These are phyloP conservation scores for Elsinoe australis DNA, from an alignment of 2,329 filamentous ascomycete genomes.

Conservation along the genomic window DNA sequence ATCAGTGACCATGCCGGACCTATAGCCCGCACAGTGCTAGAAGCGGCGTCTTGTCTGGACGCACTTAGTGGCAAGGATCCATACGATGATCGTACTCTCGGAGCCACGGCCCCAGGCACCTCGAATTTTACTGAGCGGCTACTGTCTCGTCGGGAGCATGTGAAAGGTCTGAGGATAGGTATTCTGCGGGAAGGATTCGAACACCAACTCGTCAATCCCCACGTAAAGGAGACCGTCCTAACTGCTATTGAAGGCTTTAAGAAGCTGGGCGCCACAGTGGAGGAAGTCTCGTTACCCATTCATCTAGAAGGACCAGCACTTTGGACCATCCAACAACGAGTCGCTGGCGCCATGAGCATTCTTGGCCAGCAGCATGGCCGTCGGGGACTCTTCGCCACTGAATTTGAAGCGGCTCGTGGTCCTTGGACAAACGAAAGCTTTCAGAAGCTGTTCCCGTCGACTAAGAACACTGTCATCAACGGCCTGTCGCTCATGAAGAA, in stretches of 20 bases:
- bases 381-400: conserved; percentile 43
- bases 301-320: conserved; percentile 44
- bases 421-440: not conserved
- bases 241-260: conserved; percentile 37
- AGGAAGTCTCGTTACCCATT: conserved; percentile 45
- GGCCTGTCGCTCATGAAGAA: conserved; percentile 41
- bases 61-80: conserved; percentile 44
- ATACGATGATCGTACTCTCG: conserved; percentile 38
- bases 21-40: conserved; percentile 38
- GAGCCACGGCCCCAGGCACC: conserved; percentile 26
- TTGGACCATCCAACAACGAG: conserved; percentile 42
- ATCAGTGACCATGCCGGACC: conserved; percentile 42
- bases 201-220: conserved; percentile 24
- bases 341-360: conserved; percentile 39
- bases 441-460: conserved; percentile 37
- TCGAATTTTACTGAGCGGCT: conserved; percentile 29
- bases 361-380: conserved; percentile 37
- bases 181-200: conserved; percentile 39
- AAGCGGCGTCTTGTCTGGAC: conserved; percentile 38
- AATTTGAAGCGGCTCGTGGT: conserved; percentile 40
- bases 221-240: conserved; percentile 38
- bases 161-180: conserved; percentile 36
- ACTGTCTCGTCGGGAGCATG: conserved; percentile 22
- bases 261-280: conserved; percentile 43
- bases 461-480: conserved; percentile 50